Percentiles rank a stretch among this genome's conserved stretches.
Evolutionary conservation across 2,329 filamentous ascomycete genomes (phyloP).

Genomic region (Whalleya microplaca): DNA sequence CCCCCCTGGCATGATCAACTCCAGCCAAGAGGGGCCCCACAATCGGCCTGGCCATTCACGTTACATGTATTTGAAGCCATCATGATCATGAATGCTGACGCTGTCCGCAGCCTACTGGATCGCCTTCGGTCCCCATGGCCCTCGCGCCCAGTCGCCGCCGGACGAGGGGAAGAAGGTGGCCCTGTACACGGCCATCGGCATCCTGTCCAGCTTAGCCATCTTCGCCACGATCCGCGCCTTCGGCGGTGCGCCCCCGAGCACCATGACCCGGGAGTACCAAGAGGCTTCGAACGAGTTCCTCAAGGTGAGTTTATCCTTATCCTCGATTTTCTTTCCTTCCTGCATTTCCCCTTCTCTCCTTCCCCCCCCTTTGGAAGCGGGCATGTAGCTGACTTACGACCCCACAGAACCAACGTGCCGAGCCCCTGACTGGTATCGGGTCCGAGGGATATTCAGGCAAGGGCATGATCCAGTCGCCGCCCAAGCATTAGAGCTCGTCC

Average conservation of each 20-base stretch:
- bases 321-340: background rate
- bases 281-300: constrained; percentile 93
- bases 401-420: constrained; percentile 75
- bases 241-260: constrained; percentile 73
- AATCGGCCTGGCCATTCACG: constrained; percentile 21
- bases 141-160: constrained; percentile 79
- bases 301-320: constrained; percentile 63
- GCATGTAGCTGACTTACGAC: constrained; percentile 9
- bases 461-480: constrained; percentile 75
- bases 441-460: constrained; percentile 78
- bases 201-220: constrained; percentile 68
- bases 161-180: constrained; percentile 83
- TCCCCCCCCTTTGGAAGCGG: constrained; percentile 5
- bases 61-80: constrained; percentile 24
- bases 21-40: constrained; percentile 29
- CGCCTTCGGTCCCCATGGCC: constrained; percentile 94
- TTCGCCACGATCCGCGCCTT: constrained; percentile 75
- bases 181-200: constrained; percentile 70
- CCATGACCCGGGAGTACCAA: constrained; percentile 98
- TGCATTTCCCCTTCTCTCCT: background rate
- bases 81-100: constrained; percentile 42
- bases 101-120: constrained; percentile 88
- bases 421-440: constrained; percentile 83
- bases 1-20: background rate
- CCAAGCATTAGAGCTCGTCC: constrained; percentile 45